Conservation (phyloP, 768 basidiomycete genomes). For the Leucocoprinus sp. region DNA sequence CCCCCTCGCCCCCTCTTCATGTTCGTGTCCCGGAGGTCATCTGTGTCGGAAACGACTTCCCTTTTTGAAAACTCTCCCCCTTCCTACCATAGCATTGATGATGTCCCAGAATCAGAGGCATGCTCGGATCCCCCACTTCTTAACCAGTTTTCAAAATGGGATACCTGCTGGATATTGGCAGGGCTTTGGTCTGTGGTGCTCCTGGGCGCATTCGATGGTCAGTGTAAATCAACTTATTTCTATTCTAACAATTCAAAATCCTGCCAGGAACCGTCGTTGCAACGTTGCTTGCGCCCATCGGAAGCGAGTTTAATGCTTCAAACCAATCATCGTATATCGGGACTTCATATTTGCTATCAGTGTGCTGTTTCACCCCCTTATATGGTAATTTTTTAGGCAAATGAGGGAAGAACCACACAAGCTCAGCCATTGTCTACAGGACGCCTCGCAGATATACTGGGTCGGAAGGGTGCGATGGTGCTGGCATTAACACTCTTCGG, state of each 20-base stretch:
- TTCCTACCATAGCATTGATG: constrained; percentile 40
- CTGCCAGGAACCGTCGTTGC: constrained; percentile 74
- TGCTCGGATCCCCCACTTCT: constrained; percentile 22
- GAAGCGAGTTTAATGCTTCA: constrained; percentile 74
- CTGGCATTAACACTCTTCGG: constrained; percentile 80
- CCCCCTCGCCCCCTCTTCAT: constrained; percentile 9
- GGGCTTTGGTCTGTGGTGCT: constrained; percentile 81
- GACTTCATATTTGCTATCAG: constrained; percentile 78
- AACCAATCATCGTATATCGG: constrained; percentile 83
- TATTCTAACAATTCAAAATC: constrained; percentile 9
- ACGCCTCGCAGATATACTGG: constrained; percentile 76
- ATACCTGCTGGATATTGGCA: constrained; percentile 63
- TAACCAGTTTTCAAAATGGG: constrained; percentile 41
- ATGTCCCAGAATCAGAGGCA: constrained; percentile 25
- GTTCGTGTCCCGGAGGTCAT: constrained; percentile 22
- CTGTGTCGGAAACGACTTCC: constrained; percentile 46
- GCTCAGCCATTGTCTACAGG: constrained; percentile 35
- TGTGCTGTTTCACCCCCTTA: constrained; percentile 87
- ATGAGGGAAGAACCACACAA: constrained; percentile 6
- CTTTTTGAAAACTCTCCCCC: constrained; percentile 44
- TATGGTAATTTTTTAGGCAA: constrained; percentile 45
- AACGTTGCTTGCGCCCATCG: constrained; percentile 77
- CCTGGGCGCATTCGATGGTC: constrained; percentile 80
- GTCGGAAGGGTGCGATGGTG: constrained; percentile 82
- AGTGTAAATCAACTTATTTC: constrained; percentile 15